phyloP scores from a whole-genome alignment of 2,329 filamentous ascomycete genomes.

The Drechslera avenae region DNA sequence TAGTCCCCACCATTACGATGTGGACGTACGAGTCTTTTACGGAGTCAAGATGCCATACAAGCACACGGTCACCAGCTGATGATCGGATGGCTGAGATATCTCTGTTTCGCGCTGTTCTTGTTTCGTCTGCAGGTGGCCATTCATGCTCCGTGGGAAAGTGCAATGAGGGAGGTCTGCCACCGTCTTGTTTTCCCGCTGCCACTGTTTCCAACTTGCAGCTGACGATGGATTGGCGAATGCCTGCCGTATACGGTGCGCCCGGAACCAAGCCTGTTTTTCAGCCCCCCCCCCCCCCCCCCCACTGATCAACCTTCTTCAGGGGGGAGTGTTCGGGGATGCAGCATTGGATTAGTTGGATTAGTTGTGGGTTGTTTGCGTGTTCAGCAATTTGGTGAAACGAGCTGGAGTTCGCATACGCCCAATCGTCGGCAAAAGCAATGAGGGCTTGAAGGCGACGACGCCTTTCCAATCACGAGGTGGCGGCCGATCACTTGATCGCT shows the following conservation, averaged over 20 bases:
- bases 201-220: neutral
- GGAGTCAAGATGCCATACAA: no score
- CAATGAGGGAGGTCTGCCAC: neutral
- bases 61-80: no score
- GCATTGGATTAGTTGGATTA: no score
- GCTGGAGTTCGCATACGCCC: conserved; percentile 9
- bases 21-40: no score
- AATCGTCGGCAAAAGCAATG: conserved; percentile 8
- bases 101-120: neutral
- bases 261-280: conserved; percentile 21
- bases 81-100: no score
- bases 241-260: conserved; percentile 3
- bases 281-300: no score
- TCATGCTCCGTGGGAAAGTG: no score
- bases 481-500: conserved; percentile 11
- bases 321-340: conserved; percentile 9
- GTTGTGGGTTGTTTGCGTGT: conserved; percentile 9
- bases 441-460: conserved; percentile 9
- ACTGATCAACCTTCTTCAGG: conserved; percentile 13
- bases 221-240: conserved; percentile 8
- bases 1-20: no score
- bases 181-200: conserved; percentile 11
- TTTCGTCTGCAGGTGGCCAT: no score
- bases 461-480: conserved; percentile 2
- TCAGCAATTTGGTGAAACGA: conserved; percentile 18